Conservation (phyloP, 2,329 filamentous ascomycete genomes). For the Orbilia blumenaviensis region DNA sequence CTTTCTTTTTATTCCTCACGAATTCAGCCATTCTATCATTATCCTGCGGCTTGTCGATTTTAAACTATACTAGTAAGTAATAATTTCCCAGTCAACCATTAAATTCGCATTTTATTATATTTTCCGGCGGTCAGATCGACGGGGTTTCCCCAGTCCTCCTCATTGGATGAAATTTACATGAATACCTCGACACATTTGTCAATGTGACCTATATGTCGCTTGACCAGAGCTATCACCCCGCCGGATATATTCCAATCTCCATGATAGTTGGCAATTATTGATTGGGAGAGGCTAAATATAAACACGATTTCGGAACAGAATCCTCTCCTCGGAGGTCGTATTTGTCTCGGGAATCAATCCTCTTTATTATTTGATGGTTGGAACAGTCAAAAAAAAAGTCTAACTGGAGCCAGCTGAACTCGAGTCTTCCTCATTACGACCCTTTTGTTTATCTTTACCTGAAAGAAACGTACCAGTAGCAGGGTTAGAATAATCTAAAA, state of each 20-base stretch:
- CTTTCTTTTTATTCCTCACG: neutral
- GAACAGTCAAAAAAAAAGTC: neutral
- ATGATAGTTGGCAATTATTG: constrained; percentile 30
- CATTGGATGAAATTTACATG: constrained; percentile 1
- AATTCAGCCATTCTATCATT: neutral
- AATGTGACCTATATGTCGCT: constrained; percentile 19
- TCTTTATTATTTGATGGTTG: neutral
- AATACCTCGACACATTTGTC: neutral
- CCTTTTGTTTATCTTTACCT: constrained; percentile 7
- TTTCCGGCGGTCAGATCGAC: neutral
- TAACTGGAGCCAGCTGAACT: neutral
- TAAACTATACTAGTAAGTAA: neutral
- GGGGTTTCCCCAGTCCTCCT: neutral
- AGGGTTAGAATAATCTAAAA: neutral
- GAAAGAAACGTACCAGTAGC: neutral
- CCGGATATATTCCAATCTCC: constrained; percentile 14
- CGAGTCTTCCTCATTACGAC: neutral
- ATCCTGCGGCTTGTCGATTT: neutral
- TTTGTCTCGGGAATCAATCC: neutral
- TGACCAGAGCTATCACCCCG: constrained; percentile 2
- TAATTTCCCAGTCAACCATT: constrained; percentile 1
- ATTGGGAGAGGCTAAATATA: constrained; percentile 30
- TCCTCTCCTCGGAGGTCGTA: neutral
- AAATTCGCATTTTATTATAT: constrained; percentile 6
- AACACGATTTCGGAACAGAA: neutral